Evolutionary conservation across 2,329 filamentous ascomycete species (phyloP).

Genomic region (Huntiella omanensis): DNA sequence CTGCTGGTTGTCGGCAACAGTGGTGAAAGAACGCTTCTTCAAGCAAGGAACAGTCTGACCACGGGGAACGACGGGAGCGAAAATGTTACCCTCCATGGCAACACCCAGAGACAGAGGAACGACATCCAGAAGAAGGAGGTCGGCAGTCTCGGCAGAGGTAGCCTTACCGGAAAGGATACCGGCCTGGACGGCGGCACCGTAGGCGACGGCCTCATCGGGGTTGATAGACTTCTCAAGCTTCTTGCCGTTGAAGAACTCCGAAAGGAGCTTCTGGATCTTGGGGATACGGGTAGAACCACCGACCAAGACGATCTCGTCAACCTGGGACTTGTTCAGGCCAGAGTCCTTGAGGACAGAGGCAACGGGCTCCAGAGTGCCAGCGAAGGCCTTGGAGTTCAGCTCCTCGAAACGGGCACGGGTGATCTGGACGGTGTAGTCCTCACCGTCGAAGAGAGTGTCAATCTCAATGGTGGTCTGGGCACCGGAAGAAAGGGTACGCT

Average conservation of each 20-base stretch:
- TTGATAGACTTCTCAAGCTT: slow-evolving; percentile 99
- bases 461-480: slow-evolving; percentile 97
- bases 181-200: slow-evolving; percentile 95
- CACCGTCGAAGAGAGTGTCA: slow-evolving; percentile 92
- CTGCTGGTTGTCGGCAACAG: slow-evolving; percentile 57
- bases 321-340: slow-evolving; percentile 65
- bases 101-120: slow-evolving; percentile 93
- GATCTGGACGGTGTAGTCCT: slow-evolving; percentile 94
- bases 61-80: slow-evolving; percentile 76
- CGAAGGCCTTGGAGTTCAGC: slow-evolving; percentile 88
- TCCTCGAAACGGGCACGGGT: slow-evolving; percentile 99
- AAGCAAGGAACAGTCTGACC: slow-evolving; percentile 59
- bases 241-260: slow-evolving; percentile 99
- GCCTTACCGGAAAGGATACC: slow-evolving; percentile 98
- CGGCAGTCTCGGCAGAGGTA: slow-evolving; percentile 79
- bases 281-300: slow-evolving; percentile 99
- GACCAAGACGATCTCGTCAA: slow-evolving; percentile 97
- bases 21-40: slow-evolving; percentile 84
- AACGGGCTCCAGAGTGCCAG: slow-evolving; percentile 84
- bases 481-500: slow-evolving; percentile 94
- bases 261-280: slow-evolving; percentile 95
- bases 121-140: slow-evolving; percentile 91
- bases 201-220: slow-evolving; percentile 97
- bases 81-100: slow-evolving; percentile 99
- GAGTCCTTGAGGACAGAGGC: slow-evolving; percentile 94